Percentiles rank a stretch among this genome's conserved stretches.
Evolutionary conservation across 345 rosid species (phyloP).

Genomic region (Anastatica hierochuntica): DNA sequence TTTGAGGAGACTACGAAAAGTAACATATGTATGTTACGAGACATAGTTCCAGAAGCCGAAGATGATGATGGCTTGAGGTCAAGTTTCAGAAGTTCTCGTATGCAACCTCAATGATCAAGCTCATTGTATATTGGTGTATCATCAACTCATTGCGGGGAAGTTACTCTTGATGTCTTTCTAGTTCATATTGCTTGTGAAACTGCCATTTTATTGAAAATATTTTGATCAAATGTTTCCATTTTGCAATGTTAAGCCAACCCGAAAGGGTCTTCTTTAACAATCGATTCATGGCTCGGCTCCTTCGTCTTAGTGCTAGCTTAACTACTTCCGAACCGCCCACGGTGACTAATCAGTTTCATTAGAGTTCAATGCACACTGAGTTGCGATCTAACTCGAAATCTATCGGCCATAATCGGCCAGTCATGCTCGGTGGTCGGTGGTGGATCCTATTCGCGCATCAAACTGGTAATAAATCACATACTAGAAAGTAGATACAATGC

Average conservation of each 20-base stretch:
- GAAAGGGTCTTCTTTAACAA: no score
- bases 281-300: neutral
- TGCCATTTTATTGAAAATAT: no score
- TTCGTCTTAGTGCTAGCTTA: neutral
- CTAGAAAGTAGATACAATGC: neutral
- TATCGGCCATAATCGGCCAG: neutral
- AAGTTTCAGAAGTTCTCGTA: neutral
- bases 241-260: no score
- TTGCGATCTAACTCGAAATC: neutral
- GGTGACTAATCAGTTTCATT: neutral
- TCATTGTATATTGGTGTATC: neutral
- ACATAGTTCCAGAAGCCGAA: no score
- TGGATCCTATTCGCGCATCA: neutral
- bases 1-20: no score
- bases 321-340: slow-evolving; percentile 6
- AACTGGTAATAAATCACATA: neutral
- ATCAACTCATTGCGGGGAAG: neutral
- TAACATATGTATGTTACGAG: no score
- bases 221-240: no score
- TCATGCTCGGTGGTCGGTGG: neutral
- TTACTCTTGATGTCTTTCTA: no score
- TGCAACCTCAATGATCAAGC: neutral
- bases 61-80: neutral
- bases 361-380: neutral
- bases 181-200: no score